phyloP scores from a whole-genome alignment of 2,329 filamentous ascomycete genomes.

The Pseudogymnoascus sp. region DNA sequence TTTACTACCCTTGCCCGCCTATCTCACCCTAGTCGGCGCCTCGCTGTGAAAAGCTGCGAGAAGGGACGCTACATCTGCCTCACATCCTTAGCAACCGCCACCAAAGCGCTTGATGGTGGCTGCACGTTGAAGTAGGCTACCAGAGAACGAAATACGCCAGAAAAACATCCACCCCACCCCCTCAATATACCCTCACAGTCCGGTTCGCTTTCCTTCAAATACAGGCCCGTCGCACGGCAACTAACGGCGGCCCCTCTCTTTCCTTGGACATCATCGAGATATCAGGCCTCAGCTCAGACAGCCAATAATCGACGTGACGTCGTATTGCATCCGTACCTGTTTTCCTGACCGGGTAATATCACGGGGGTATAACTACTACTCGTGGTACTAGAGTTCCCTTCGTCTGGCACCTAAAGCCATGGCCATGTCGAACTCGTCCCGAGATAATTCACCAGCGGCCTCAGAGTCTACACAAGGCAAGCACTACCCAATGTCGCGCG shows the following conservation, averaged over 20 bases:
- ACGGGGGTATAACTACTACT: not conserved
- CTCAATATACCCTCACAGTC: not conserved
- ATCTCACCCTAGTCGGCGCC: not conserved
- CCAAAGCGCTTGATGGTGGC: not conserved
- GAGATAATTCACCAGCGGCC: constrained; percentile 22
- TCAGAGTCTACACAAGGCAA: constrained; percentile 20
- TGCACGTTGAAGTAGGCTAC: constrained; percentile 3
- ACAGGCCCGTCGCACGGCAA: constrained; percentile 5
- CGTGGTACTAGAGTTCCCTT: not conserved
- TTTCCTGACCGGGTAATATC: not conserved
- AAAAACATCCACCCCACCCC: constrained; percentile 2
- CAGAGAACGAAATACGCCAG: constrained; percentile 1
- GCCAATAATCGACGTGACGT: constrained; percentile 2
- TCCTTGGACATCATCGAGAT: constrained; percentile 1
- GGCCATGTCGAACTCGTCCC: constrained; percentile 25
- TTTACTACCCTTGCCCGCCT: constrained; percentile 1
- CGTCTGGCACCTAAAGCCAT: not conserved
- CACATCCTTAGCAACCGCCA: not conserved
- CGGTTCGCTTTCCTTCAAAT: constrained; percentile 1
- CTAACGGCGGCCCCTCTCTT: constrained; percentile 4
- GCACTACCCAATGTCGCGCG: constrained; percentile 24
- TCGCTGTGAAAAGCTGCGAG: not conserved
- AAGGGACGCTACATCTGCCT: not conserved
- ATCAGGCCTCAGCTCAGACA: not conserved
- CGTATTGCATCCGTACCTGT: not conserved